Evolutionary conservation across 2,329 filamentous ascomycete genomes (phyloP), one percentile per base, ranked within the genome.

Genomic region (Microascus cirrosus): DNA sequence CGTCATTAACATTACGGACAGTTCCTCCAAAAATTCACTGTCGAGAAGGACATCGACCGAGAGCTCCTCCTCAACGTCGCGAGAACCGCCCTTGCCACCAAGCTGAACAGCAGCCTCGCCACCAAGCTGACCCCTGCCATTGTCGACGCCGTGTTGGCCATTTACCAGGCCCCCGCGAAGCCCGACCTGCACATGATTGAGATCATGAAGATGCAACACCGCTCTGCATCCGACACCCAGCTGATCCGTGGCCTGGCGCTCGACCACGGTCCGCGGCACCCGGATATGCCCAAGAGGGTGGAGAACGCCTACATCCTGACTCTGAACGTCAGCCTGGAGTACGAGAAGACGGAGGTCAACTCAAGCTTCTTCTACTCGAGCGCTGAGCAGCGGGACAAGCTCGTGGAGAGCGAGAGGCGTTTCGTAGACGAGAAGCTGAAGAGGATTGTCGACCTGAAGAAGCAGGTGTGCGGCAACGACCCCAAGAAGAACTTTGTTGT

Each of bases 191-290:
- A 97, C 78, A 99, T 99, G 94, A 82, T 99, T 64, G 94, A 99
- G 75, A 97, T 99, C 67, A 99, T 99, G 94, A 97, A 95, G 72
- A 97, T 99, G 93, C 94, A 99, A 77, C 94, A 99, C 77, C 89
- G 93, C 65, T 91, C 90, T 56, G 92, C 93, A 60, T 90, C 94
- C 35, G 94, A 99, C 73, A 99, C 94, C 59, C 91, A 96, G 73
- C 84, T 99, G 60, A 96, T 99, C 72, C 85, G 89, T 63, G 94
- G 94, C 60, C 80, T 99, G 59, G 94, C 90, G 11, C 78, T 99
- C 61, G 94, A 99, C 68, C 94, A 99, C 72, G 94, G 94, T 64
- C 92, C 94, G 13, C 84, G 94, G 68, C 94, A 99, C 74, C 94
- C 94, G 2, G 94, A 99, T 69, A 99, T 99, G 94, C 90, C 94